A percentile compares a stretch with the other conserved stretches of the same genome.
These are phyloP conservation scores for Penicillium sp. DNA, from an alignment of 2,329 filamentous ascomycete genomes.

Conservation along the genomic window DNA sequence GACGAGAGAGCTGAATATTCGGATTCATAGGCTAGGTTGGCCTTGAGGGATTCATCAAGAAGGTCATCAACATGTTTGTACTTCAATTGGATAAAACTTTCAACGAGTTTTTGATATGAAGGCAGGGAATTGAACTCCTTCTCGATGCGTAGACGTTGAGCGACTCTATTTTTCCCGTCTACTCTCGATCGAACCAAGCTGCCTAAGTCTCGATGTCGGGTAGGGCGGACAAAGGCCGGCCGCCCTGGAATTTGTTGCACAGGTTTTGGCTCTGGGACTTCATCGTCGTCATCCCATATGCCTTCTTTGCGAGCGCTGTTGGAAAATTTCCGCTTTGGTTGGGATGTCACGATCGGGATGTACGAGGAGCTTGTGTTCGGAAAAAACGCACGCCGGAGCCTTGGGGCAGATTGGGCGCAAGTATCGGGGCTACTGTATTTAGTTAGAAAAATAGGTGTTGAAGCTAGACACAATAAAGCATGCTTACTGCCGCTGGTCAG, in stretches of 20 bases:
- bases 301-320: neutral
- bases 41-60: neutral
- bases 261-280: neutral
- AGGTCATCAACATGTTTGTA: constrained; percentile 2
- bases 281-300: constrained; percentile 8
- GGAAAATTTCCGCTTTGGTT: neutral
- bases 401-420: neutral
- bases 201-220: neutral
- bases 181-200: constrained; percentile 1
- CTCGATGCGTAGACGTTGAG: neutral
- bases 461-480: neutral
- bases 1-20: neutral
- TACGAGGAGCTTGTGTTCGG: neutral
- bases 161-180: neutral
- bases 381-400: neutral
- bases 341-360: neutral
- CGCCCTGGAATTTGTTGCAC: neutral
- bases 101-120: neutral
- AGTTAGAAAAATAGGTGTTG: neutral
- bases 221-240: neutral
- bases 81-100: neutral
- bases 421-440: neutral
- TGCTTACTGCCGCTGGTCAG: constrained; percentile 1
- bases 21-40: neutral
- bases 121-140: neutral